Percentiles rank a stretch among this genome's conserved stretches.
Conservation (phyloP, 345 rosid species). For the Trapa incisa region DNA sequence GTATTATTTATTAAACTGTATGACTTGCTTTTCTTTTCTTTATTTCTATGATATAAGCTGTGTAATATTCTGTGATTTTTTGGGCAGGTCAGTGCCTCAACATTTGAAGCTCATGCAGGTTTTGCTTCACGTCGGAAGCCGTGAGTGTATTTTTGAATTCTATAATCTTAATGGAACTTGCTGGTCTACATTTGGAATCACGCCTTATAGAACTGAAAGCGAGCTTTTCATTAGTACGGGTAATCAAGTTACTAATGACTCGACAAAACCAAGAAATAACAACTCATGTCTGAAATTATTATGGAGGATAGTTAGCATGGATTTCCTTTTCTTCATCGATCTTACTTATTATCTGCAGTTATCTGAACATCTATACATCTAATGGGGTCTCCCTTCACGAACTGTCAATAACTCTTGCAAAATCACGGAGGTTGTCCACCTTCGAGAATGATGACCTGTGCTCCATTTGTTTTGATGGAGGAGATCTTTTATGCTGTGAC, state of each 20-base stretch:
- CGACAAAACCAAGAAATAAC: too few relatives aligned
- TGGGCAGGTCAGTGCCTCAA: constrained; percentile 73
- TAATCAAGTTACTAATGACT: too few relatives aligned
- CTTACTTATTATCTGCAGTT: constrained; percentile 32
- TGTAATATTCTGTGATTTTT: constrained; percentile 12
- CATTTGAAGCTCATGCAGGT: constrained; percentile 97
- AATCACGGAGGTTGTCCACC: constrained; percentile 36
- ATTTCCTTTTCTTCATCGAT: background rate
- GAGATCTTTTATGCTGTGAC: constrained; percentile 83
- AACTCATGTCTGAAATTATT: background rate
- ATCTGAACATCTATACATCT: constrained; percentile 81
- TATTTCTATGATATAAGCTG: constrained; percentile 5
- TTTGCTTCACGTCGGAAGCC: constrained; percentile 82
- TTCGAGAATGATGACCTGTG: constrained; percentile 81
- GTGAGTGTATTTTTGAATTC: constrained; percentile 36
- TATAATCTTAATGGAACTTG: background rate
- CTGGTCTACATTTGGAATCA: background rate
- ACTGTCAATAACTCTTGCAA: constrained; percentile 52
- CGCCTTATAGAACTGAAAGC: background rate
- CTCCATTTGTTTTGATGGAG: constrained; percentile 73
- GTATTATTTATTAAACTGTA: constrained; percentile 22
- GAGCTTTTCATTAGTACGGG: background rate
- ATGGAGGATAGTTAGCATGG: background rate
- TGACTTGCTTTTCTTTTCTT: constrained; percentile 6
- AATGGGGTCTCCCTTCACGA: constrained; percentile 99